Evolutionary conservation across 805 yeast species (phyloP).

Genomic region (Sugiyamaella marilandica): DNA sequence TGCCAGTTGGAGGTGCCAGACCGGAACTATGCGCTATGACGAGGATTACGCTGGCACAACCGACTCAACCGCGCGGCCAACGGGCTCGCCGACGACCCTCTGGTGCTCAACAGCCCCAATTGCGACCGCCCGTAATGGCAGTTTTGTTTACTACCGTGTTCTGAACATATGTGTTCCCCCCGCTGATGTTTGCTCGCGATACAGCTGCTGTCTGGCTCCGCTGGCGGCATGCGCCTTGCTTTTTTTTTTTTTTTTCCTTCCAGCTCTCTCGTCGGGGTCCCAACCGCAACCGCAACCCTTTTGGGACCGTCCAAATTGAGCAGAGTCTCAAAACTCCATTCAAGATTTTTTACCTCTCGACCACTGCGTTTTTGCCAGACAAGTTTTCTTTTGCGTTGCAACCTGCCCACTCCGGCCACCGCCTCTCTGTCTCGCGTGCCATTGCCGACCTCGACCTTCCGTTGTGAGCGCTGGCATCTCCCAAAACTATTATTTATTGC

Average conservation of each 20-base stretch:
- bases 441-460: conserved; percentile 1
- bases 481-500: too few species aligned
- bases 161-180: too few species aligned
- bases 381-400: background rate
- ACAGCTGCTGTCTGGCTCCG: too few species aligned
- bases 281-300: conserved; percentile 1
- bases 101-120: too few species aligned
- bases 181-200: too few species aligned
- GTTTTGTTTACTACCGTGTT: conserved; percentile 7
- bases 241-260: conserved; percentile 2
- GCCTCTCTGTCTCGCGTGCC: conserved; percentile 7
- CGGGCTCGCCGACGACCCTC: background rate
- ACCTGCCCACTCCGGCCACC: conserved; percentile 5
- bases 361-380: conserved; percentile 2
- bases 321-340: conserved; percentile 1
- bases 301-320: background rate
- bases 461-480: too few species aligned
- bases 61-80: background rate
- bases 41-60: background rate
- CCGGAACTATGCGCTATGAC: conserved; percentile 1
- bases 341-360: conserved; percentile 3
- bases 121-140: background rate
- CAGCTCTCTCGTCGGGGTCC: too few species aligned
- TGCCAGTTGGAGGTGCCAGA: background rate
- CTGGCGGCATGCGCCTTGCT: conserved; percentile 7